Conservation (phyloP, 352 stramenopile genomes). For the Thalassiosira allenii region DNA sequence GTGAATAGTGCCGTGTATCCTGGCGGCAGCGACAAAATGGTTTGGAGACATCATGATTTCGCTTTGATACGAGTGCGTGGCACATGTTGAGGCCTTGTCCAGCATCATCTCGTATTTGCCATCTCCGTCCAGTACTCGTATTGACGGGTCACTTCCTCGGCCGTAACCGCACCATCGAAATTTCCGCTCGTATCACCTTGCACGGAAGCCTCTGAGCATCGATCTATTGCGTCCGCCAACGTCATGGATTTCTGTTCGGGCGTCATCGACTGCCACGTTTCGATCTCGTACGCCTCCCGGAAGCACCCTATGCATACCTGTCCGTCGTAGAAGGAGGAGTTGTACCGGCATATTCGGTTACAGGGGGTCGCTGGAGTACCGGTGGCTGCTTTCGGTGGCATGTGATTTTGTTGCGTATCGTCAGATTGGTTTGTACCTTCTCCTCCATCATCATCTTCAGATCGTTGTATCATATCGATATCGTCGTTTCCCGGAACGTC, state of each 20-base stretch:
- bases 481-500: neutral
- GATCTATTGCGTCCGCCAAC: slow-evolving; percentile 64
- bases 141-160: slow-evolving; percentile 34
- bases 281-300: slow-evolving; percentile 73
- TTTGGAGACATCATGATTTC: no score
- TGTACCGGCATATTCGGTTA: slow-evolving; percentile 75
- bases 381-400: neutral
- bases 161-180: slow-evolving; percentile 39
- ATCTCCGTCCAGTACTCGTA: slow-evolving; percentile 30
- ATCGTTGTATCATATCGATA: neutral
- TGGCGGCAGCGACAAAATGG: no score
- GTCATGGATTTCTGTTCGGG: slow-evolving; percentile 57
- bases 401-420: slow-evolving; percentile 1
- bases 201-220: slow-evolving; percentile 12
- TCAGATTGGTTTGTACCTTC: neutral
- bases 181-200: neutral
- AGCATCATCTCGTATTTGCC: no score
- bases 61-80: no score
- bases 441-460: neutral
- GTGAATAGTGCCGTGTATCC: no score
- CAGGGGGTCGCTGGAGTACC: slow-evolving; percentile 60
- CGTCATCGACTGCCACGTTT: slow-evolving; percentile 62
- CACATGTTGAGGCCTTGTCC: no score
- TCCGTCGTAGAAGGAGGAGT: slow-evolving; percentile 65
- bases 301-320: slow-evolving; percentile 77